Base-by-base conservation (phyloP, 1,139 yeast species). In the Eremothecium coryli region DNA sequence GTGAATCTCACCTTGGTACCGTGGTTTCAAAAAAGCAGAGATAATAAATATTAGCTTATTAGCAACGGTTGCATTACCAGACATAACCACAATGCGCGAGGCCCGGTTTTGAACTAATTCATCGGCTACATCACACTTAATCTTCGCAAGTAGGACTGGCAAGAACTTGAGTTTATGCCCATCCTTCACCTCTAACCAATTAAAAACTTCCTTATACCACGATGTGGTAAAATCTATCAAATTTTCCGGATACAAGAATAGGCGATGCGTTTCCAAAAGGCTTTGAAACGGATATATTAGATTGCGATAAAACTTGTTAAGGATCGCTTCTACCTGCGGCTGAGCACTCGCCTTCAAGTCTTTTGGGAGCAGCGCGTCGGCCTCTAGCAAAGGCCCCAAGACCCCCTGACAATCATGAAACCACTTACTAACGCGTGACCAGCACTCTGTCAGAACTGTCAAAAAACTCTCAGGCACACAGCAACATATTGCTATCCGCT, bases 111-210 rank as follows among this genome's bases (percentile, higher is more conserved):
- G 36, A 4, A 41, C 37, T 21, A 54, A 31, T 44, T 61, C 62
- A 3, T 56, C 38, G 32, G 66, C 60, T 16, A 60, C 56, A 6
- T 70, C 70, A 3, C 66, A 50, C 7, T 70, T 42, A 14, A 69
- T 44, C 1, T 73, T 71, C 18, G 72, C 56, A 31, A 72, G 51
- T 38, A 70, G 62, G 4, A 48, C 48, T 1, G 74, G 68, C 34
- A 72, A 52, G 43, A 71, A 71, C 15, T 43, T 44, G 27, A 52
- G 32, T 27, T 53, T 48, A 4, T 61, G 63, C 2, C 75, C 77
- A 47, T 75, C 82, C 46, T 74, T 75, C 38, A 71, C 68, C 45
- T 73, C 79, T 18, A 74, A 54, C 82, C 82, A 75, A 42, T 71
- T 73, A 36, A 71, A 60, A 2, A 72, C 64, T 44, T 73, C 79